Evolutionary conservation across 2,329 filamentous ascomycete species (phyloP), one percentile per base, ranked within the genome.

Genomic region (Fusarium sp.): DNA sequence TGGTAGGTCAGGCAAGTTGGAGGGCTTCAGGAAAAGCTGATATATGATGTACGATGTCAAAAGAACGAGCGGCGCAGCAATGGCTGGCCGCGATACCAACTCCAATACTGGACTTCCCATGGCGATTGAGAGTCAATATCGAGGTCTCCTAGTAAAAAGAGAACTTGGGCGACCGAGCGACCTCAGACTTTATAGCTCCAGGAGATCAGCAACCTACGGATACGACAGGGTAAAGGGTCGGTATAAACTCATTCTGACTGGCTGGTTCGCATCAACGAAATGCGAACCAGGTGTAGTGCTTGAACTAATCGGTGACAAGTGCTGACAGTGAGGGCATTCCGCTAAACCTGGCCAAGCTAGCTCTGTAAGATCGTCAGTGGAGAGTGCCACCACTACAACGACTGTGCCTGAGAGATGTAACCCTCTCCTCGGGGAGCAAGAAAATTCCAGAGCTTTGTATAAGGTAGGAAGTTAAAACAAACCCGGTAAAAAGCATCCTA

Each of bases 21-120:
- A 69, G 1, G 36, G 26, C 4, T 49, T 69, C 3, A 69, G 18
- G 7, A 69, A 69, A 28, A 69, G 24, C 4, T 38, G 56, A 2
- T 69, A 69, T 11, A 55, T 26, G 26, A 49, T 7, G 20, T 68
- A 69, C 3, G 55, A 63, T 1, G 17, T 1, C 15, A 69, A 31
- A 1, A 69, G 2, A 22, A 41, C 6, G 7, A 69, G 17, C 7
- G 64, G 66, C 17, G 33, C 64, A 22, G 38, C 48, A 31, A 69
- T 39, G 13, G 64, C 41, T 20, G 66, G 66, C 3, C 64, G 66
- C 20, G 48, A 69, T 3, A 38, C 17, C 2, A 41, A 13, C 8
- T 31, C 36, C 1, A 28, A 4, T 1, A 26, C 22, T 11, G 8
- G 20, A 15, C 28, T 22, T 14, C 12, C 24, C 63, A 69, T 69